Conservation (phyloP, 352 stramenopile genomes). For the Globisporangium yorkense region DNA sequence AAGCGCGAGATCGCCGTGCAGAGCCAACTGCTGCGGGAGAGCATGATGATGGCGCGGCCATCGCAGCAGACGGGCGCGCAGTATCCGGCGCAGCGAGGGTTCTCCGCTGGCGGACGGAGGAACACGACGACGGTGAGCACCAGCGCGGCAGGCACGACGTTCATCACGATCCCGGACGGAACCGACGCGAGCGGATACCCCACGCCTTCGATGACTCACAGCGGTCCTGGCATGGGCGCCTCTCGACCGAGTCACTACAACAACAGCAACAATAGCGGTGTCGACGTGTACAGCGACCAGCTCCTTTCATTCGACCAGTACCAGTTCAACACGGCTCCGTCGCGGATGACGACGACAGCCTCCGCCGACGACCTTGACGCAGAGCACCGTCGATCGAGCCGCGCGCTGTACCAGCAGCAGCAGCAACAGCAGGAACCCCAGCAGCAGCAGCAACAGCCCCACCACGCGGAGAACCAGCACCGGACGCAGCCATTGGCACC, state of each 20-base stretch:
- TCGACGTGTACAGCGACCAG: constrained; percentile 12
- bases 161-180: constrained; percentile 11
- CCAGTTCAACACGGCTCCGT: constrained; percentile 8
- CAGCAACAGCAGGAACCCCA: constrained; percentile 4
- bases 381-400: constrained; percentile 9
- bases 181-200: neutral
- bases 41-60: constrained; percentile 33
- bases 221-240: neutral
- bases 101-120: neutral
- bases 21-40: constrained; percentile 70
- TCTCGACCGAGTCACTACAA: constrained; percentile 1
- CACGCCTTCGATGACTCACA: neutral
- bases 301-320: constrained; percentile 12
- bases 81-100: neutral
- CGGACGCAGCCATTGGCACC: constrained; percentile 14
- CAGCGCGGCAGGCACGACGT: constrained; percentile 8
- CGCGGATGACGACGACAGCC: constrained; percentile 1
- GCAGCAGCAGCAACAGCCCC: constrained; percentile 4
- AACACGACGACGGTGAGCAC: constrained; percentile 14
- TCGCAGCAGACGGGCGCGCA: neutral
- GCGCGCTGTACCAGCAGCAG: constrained; percentile 14
- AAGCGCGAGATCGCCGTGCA: constrained; percentile 75
- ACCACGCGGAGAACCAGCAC: constrained; percentile 14
- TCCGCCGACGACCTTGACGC: constrained; percentile 6
- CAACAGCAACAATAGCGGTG: neutral